A percentile compares a stretch with the other conserved stretches of the same genome.
These are phyloP conservation scores for Arthroderma sp. DNA, from an alignment of 2,329 filamentous ascomycete genomes.

Conservation along the genomic window DNA sequence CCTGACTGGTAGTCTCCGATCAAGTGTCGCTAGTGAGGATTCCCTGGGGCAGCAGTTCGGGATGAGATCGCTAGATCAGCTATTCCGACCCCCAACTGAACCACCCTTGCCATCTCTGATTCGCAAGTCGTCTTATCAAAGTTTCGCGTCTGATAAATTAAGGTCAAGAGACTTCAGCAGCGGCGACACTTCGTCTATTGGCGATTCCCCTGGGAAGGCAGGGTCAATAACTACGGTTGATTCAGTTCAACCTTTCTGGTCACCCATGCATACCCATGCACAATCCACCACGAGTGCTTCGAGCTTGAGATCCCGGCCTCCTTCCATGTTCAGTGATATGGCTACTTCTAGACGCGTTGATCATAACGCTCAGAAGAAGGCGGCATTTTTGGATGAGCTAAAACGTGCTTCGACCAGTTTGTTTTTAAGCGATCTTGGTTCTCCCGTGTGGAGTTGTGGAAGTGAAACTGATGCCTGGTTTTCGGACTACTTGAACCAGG, in stretches of 20 bases:
- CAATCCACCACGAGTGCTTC: constrained; percentile 51
- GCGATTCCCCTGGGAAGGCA: constrained; percentile 51
- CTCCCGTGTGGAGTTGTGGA: constrained; percentile 69
- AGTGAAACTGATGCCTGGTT: constrained; percentile 93
- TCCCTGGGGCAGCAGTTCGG: constrained; percentile 18
- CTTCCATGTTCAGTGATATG: constrained; percentile 28
- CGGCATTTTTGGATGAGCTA: constrained; percentile 62
- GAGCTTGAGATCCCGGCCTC: constrained; percentile 38
- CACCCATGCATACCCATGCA: constrained; percentile 59
- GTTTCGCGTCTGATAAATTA: constrained; percentile 55
- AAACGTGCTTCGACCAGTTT: constrained; percentile 71
- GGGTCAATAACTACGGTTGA: constrained; percentile 60
- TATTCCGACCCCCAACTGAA: constrained; percentile 22
- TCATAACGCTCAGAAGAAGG: constrained; percentile 50
- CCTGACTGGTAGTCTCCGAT: constrained; percentile 26
- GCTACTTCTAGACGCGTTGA: constrained; percentile 22
- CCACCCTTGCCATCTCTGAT: constrained; percentile 17
- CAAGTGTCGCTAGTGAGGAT: constrained; percentile 34
- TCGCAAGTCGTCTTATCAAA: constrained; percentile 55
- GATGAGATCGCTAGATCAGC: constrained; percentile 19
- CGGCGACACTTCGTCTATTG: constrained; percentile 46
- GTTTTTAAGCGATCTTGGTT: constrained; percentile 77
- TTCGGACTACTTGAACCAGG: constrained; percentile 38
- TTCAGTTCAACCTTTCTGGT: constrained; percentile 75
- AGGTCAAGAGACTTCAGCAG: constrained; percentile 44